Conservation (phyloP, 495 filamentous ascomycete genomes). For the Tuber borchii region DNA sequence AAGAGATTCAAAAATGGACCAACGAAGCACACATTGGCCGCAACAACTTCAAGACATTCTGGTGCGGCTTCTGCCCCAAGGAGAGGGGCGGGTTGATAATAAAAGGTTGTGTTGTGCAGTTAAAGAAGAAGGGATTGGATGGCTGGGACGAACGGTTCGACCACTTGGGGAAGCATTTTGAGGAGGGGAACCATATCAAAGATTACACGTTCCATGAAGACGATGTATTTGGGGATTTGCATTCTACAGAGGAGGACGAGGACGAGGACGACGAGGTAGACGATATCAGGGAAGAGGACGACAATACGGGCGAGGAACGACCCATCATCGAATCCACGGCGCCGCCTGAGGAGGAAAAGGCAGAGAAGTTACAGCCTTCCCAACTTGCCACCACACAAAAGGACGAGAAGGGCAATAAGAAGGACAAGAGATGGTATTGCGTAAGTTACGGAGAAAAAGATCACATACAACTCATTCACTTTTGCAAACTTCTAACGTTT, state of each 20-base stretch:
- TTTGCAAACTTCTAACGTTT: background rate
- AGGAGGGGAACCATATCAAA: conserved; percentile 42
- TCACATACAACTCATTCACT: background rate
- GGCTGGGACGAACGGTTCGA: conserved; percentile 74
- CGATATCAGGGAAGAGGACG: conserved; percentile 20
- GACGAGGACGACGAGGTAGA: conserved; percentile 41
- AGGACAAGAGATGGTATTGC: conserved; percentile 23
- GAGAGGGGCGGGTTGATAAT: conserved; percentile 3
- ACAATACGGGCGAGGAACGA: background rate
- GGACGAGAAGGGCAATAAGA: background rate
- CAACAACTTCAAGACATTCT: conserved; percentile 66
- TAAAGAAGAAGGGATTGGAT: conserved; percentile 51
- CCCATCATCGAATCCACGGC: conserved; percentile 20
- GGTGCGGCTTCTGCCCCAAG: conserved; percentile 78
- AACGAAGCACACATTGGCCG: conserved; percentile 53
- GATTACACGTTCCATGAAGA: conserved; percentile 31
- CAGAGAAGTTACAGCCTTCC: conserved; percentile 14
- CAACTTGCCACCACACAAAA: conserved; percentile 1
- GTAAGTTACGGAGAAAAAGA: conserved; percentile 13
- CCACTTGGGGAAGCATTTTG: conserved; percentile 80
- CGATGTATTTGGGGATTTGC: conserved; percentile 21
- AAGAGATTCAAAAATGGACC: conserved; percentile 47
- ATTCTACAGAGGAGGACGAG: conserved; percentile 31
- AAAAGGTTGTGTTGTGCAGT: conserved; percentile 47
- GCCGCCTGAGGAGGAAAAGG: conserved; percentile 7